phyloP scores from a whole-genome alignment of 805 yeast species.

The Metschnikowia vanudenii region DNA sequence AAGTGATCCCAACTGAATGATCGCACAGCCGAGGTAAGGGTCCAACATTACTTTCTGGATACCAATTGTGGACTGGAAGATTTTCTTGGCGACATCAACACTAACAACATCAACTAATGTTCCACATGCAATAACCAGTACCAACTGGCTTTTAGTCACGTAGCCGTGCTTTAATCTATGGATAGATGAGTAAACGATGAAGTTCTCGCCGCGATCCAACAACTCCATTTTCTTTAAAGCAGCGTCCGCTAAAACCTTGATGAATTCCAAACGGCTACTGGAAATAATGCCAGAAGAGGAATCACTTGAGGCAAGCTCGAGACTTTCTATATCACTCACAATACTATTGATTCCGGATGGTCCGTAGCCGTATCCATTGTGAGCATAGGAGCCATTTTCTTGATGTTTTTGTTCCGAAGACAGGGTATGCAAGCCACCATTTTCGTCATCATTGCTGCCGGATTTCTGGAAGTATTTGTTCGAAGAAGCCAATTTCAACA shows the following conservation, averaged over 20 bases:
- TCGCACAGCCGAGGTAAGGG: conserved; percentile 48
- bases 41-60: conserved; percentile 54
- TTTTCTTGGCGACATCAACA: conserved; percentile 40
- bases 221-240: conserved; percentile 42
- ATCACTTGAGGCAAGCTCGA: background rate
- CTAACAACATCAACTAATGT: conserved; percentile 46
- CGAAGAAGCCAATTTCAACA: conserved; percentile 27
- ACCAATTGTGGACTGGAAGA: conserved; percentile 52
- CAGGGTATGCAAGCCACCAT: background rate
- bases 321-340: conserved; percentile 6
- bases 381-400: background rate
- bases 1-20: conserved; percentile 56
- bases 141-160: conserved; percentile 50
- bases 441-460: background rate
- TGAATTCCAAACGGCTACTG: conserved; percentile 25
- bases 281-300: conserved; percentile 21
- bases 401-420: background rate
- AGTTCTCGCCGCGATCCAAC: conserved; percentile 58
- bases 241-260: conserved; percentile 30
- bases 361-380: conserved; percentile 1
- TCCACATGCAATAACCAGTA: conserved; percentile 64
- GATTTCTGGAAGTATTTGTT: conserved; percentile 8
- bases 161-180: conserved; percentile 51
- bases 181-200: conserved; percentile 51
- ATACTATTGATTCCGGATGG: conserved; percentile 4